Conservation (phyloP, 169 alveolate genomes). For the Plasmodium ovale region DNA sequence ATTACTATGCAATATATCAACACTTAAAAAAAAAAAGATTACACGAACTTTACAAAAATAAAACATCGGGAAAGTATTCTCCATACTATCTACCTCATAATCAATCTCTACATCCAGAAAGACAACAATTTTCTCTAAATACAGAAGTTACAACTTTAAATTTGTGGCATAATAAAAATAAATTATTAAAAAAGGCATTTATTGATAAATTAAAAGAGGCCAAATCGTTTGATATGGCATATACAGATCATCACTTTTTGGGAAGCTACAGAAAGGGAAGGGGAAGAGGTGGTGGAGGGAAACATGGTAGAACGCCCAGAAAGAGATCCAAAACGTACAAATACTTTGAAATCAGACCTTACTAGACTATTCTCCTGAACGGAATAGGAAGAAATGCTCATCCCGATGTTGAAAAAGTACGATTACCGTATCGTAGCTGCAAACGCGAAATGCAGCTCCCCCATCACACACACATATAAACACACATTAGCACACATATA, state of each 20-base stretch:
- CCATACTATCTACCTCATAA: constrained; percentile 85
- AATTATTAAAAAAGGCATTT: constrained; percentile 59
- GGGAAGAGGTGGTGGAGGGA: constrained; percentile 91
- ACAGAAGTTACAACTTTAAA: constrained; percentile 77
- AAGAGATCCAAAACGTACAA: constrained; percentile 88
- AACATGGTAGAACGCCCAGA: constrained; percentile 86
- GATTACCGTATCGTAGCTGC: too few species aligned
- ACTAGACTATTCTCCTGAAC: constrained; percentile 22
- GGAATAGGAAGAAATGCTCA: not conserved
- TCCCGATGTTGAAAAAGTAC: too few species aligned
- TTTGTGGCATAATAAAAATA: constrained; percentile 77
- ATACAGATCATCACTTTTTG: constrained; percentile 84
- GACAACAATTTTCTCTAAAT: constrained; percentile 80
- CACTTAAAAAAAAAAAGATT: constrained; percentile 79
- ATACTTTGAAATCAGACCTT: constrained; percentile 83
- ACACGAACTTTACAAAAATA: constrained; percentile 64
- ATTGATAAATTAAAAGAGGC: constrained; percentile 78
- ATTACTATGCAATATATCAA: constrained; percentile 79
- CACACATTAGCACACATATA: not conserved
- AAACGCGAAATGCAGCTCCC: not conserved
- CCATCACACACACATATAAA: not conserved
- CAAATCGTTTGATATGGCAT: constrained; percentile 82
- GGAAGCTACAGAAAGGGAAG: constrained; percentile 86
- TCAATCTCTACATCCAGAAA: constrained; percentile 57
- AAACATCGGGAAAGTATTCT: constrained; percentile 78